phyloP scores from a whole-genome alignment of 495 filamentous ascomycete genomes.

The Rhypophila decipiens region DNA sequence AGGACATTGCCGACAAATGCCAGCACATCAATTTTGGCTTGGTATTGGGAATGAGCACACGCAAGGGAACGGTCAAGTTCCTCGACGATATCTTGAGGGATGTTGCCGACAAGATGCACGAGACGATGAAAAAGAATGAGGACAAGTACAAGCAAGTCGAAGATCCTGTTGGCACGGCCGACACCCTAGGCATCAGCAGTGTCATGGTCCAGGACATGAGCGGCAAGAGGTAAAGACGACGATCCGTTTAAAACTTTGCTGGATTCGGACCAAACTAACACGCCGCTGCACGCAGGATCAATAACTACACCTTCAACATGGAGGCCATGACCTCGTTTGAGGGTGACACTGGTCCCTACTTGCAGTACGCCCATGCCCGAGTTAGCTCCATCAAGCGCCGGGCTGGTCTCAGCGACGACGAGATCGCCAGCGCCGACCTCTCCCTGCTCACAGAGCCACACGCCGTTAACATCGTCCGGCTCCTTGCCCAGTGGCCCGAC shows the following conservation, averaged over 20 bases:
- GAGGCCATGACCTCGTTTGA: conserved; percentile 64
- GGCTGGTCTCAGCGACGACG: conserved; percentile 44
- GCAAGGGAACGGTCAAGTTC: conserved; percentile 49
- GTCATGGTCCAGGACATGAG: conserved; percentile 65
- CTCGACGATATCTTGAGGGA: conserved; percentile 58
- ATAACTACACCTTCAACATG: conserved; percentile 59
- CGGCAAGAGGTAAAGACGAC: conserved; percentile 47
- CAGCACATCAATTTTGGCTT: conserved; percentile 60
- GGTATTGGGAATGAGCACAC: conserved; percentile 58
- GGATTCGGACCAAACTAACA: neutral
- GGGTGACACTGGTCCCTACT: conserved; percentile 63
- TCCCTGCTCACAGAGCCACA: conserved; percentile 53
- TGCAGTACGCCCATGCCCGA: conserved; percentile 63
- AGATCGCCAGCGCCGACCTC: conserved; percentile 51
- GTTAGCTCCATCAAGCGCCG: conserved; percentile 55
- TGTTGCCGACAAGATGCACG: conserved; percentile 58
- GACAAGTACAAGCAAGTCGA: conserved; percentile 55
- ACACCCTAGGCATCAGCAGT: conserved; percentile 54
- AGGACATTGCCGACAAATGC: conserved; percentile 50
- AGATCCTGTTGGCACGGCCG: conserved; percentile 46
- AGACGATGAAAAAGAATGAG: conserved; percentile 57
- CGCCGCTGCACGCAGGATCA: conserved; percentile 36
- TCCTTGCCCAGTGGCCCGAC: conserved; percentile 60
- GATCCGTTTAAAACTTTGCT: no score
- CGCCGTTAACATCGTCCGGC: conserved; percentile 53